Conservation (phyloP, 768 basidiomycete genomes). For the Gloeophyllum trabeum region DNA sequence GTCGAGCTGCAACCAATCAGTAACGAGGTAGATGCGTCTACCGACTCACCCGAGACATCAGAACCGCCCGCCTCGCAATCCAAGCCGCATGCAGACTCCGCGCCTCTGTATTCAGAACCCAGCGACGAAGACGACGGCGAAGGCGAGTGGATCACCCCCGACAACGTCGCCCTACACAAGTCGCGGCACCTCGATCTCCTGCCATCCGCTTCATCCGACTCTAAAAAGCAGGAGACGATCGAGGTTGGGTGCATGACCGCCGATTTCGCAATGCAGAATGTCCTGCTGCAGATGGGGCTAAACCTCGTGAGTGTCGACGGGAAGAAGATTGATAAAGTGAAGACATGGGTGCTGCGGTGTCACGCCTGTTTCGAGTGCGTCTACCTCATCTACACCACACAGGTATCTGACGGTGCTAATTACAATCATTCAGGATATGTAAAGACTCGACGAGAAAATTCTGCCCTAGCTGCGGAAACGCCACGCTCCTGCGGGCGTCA, state of each 20-base stretch:
- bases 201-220: constrained; percentile 34
- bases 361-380: constrained; percentile 99
- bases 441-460: constrained; percentile 93
- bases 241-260: constrained; percentile 91
- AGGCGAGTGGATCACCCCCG: constrained; percentile 96
- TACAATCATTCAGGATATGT: constrained; percentile 55
- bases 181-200: constrained; percentile 78
- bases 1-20: constrained; percentile 30
- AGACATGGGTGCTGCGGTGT: constrained; percentile 93
- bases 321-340: constrained; percentile 80
- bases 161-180: constrained; percentile 78
- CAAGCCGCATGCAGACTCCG: too few species aligned
- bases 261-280: constrained; percentile 99
- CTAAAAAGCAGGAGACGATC: constrained; percentile 29
- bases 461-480: constrained; percentile 94
- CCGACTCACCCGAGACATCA: background rate
- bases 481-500: constrained; percentile 82
- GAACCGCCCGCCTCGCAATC: too few species aligned
- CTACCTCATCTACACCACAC: constrained; percentile 1
- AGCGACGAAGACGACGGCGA: constrained; percentile 73
- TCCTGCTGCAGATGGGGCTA: constrained; percentile 88
- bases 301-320: constrained; percentile 86
- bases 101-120: constrained; percentile 60
- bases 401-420: background rate
- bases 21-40: constrained; percentile 9